Conservation (phyloP, 2,329 filamentous ascomycete genomes). For the Stemphylium vesicarium region DNA sequence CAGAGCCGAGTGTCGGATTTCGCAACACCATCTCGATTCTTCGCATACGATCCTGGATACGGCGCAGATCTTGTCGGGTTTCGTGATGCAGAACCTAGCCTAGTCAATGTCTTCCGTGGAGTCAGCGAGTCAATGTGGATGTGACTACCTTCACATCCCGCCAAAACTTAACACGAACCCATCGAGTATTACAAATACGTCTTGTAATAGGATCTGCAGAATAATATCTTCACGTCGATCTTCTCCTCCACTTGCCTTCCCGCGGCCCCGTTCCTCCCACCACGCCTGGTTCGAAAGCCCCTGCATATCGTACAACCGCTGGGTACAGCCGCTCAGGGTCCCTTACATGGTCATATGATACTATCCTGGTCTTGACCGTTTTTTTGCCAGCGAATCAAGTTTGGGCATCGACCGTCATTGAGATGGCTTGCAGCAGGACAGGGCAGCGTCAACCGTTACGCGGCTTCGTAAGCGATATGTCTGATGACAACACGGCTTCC, state of each 20-base stretch:
- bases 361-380: no score
- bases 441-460: neutral
- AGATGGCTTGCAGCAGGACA: neutral
- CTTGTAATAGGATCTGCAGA: neutral
- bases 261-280: neutral
- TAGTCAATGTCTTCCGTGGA: no score
- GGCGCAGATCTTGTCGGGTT: no score
- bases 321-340: neutral
- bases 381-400: no score
- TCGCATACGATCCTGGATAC: no score
- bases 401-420: neutral
- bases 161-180: no score
- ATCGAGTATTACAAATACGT: neutral
- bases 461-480: neutral
- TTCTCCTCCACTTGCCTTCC: neutral
- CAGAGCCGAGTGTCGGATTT: neutral
- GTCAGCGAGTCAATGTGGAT: no score
- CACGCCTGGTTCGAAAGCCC: neutral
- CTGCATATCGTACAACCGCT: neutral
- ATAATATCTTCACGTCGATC: conserved; percentile 2
- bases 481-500: neutral
- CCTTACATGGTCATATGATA: no score
- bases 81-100: no score
- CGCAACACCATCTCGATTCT: neutral
- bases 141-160: no score